Conservation (phyloP, 495 filamentous ascomycete species). For the Physcia stellaris region DNA sequence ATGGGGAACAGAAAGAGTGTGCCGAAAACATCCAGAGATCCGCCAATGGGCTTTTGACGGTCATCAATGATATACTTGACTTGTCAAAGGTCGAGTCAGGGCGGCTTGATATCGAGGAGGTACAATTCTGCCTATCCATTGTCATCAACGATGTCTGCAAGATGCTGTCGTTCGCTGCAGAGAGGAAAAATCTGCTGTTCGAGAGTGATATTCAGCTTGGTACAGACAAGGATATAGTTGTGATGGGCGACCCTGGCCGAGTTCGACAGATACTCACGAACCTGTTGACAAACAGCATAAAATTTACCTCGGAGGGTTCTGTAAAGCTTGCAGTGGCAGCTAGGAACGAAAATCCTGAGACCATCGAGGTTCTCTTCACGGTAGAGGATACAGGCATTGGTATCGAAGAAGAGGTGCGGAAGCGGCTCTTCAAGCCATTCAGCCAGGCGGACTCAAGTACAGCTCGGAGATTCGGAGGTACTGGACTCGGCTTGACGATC, state of each 20-base stretch:
- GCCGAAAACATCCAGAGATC: constrained; percentile 70
- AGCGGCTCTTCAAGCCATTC: constrained; percentile 72
- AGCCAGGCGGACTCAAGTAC: constrained; percentile 73
- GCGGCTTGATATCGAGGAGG: constrained; percentile 56
- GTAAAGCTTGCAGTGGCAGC: constrained; percentile 33
- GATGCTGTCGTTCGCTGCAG: constrained; percentile 33
- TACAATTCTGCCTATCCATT: constrained; percentile 62
- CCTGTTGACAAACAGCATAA: constrained; percentile 77
- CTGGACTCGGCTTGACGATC: constrained; percentile 69
- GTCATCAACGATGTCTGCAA: constrained; percentile 55
- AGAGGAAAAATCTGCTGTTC: constrained; percentile 45
- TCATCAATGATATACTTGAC: constrained; percentile 85
- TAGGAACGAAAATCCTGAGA: constrained; percentile 22
- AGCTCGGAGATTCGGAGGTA: constrained; percentile 64
- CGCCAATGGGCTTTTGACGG: constrained; percentile 65
- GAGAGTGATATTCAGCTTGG: constrained; percentile 33
- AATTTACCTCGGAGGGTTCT: constrained; percentile 65
- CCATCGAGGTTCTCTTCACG: constrained; percentile 36
- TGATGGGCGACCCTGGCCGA: constrained; percentile 59
- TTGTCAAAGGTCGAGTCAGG: constrained; percentile 81
- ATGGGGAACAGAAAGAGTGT: constrained; percentile 56
- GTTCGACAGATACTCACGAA: constrained; percentile 77
- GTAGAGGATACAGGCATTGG: constrained; percentile 78
- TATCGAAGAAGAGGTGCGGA: constrained; percentile 59
- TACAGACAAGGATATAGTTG: constrained; percentile 27